phyloP scores from a whole-genome alignment of 352 stramenopile genomes.

The Phytophthora megakarya region DNA sequence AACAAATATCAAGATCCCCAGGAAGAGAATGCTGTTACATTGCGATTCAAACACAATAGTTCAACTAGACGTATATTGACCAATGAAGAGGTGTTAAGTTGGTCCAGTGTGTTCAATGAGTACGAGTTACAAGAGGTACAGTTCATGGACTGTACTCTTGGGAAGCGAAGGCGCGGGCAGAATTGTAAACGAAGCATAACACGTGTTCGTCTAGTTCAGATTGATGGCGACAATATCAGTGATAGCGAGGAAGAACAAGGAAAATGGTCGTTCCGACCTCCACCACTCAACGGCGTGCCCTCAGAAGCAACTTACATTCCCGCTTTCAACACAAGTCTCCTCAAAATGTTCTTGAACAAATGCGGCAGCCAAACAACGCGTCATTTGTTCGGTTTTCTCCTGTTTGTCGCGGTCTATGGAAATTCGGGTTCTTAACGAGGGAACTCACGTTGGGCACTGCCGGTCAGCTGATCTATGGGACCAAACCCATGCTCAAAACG shows the following conservation, averaged over 20 bases:
- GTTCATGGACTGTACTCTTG: background rate
- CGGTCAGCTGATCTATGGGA: background rate
- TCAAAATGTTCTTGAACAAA: background rate
- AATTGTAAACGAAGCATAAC: background rate
- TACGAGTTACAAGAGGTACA: background rate
- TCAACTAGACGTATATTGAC: no score
- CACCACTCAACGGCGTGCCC: background rate
- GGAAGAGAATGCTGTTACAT: no score
- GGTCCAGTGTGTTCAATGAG: no score
- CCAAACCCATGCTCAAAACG: background rate
- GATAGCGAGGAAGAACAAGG: background rate
- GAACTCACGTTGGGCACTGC: background rate
- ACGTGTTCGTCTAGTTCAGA: background rate
- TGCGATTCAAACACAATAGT: no score
- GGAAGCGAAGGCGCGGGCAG: background rate
- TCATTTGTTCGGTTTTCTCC: background rate
- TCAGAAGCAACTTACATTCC: background rate
- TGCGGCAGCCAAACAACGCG: background rate
- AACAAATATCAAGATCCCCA: no score
- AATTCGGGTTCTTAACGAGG: background rate
- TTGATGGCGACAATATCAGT: background rate
- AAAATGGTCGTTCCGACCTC: background rate
- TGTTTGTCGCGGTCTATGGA: background rate
- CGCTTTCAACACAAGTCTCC: background rate
- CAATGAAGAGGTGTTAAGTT: no score